phyloP scores from a whole-genome alignment of 2,329 filamentous ascomycete species.

The Fusarium chuoi region DNA sequence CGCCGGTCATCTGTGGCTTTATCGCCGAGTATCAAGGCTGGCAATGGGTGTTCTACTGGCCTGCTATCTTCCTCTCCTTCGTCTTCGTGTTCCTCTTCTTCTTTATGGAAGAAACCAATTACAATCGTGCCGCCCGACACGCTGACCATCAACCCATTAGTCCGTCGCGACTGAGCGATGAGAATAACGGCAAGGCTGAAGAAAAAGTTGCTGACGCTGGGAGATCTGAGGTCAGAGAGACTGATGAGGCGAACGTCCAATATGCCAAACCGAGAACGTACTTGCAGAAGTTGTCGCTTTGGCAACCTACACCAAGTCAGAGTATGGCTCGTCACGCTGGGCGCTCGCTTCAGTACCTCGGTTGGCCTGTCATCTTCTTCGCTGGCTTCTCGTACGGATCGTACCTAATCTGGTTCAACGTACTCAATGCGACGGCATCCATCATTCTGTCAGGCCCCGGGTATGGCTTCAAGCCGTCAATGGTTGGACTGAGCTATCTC shows the following conservation, averaged over 20 bases:
- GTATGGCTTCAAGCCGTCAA: slow-evolving; percentile 52
- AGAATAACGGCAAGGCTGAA: not conserved
- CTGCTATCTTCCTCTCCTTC: slow-evolving; percentile 51
- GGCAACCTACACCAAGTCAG: slow-evolving; percentile 48
- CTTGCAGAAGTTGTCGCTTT: slow-evolving; percentile 54
- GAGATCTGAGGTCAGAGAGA: slow-evolving; percentile 9
- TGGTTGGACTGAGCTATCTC: slow-evolving; percentile 53
- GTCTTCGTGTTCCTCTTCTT: slow-evolving; percentile 58
- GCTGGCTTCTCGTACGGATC: slow-evolving; percentile 56
- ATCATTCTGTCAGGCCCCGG: slow-evolving; percentile 51
- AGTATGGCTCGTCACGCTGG: slow-evolving; percentile 51
- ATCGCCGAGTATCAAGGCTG: slow-evolving; percentile 55
- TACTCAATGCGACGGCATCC: slow-evolving; percentile 56
- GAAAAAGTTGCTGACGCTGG: not conserved
- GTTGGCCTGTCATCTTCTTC: slow-evolving; percentile 56
- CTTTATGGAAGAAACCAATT: slow-evolving; percentile 70
- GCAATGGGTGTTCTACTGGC: slow-evolving; percentile 57
- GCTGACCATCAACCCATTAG: not conserved
- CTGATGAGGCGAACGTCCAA: not conserved
- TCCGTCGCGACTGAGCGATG: not conserved
- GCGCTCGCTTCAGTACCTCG: slow-evolving; percentile 51
- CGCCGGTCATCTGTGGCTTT: slow-evolving; percentile 57
- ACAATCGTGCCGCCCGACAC: slow-evolving; percentile 49
- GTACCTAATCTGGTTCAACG: slow-evolving; percentile 56
- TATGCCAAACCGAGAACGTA: slow-evolving; percentile 50